These are phyloP conservation scores for Wallacemonas sp. DNA, from an alignment of 208 protist genomes.

Conservation along the genomic window DNA sequence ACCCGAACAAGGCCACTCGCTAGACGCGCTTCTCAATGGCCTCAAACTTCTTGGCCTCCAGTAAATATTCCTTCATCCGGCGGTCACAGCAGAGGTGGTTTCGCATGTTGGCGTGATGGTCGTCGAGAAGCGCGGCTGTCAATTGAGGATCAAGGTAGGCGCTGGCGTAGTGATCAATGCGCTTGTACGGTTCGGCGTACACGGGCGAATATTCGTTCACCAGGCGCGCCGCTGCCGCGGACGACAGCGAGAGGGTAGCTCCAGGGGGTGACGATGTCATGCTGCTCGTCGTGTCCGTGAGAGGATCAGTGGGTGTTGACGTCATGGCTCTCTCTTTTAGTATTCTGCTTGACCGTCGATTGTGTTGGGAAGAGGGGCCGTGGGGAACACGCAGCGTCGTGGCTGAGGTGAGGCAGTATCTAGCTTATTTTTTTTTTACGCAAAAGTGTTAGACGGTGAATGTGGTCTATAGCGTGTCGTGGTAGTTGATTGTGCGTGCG, in stretches of 20 bases:
- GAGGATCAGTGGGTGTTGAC: no score
- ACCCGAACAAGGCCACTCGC: no score
- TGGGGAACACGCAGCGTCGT: no score
- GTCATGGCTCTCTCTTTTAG: no score
- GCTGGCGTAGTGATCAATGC: constrained; percentile 24
- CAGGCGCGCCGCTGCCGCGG: constrained; percentile 42
- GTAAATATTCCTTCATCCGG: constrained; percentile 28
- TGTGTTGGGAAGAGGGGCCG: no score
- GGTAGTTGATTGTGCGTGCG: no score
- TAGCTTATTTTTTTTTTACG: no score
- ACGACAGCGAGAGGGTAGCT: constrained; percentile 18
- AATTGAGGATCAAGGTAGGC: constrained; percentile 53
- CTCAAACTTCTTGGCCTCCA: constrained; percentile 15
- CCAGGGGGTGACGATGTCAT: neutral
- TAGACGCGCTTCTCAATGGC: constrained; percentile 14
- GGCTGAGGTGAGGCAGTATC: no score
- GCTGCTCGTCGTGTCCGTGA: neutral
- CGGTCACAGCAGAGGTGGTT: constrained; percentile 52
- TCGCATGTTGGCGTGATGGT: constrained; percentile 31
- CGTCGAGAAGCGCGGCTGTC: constrained; percentile 44
- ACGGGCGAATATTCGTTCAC: constrained; percentile 47
- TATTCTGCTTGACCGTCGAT: no score
- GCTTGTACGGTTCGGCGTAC: constrained; percentile 40
- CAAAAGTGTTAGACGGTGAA: no score
- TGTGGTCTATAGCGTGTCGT: no score